phyloP scores from a whole-genome alignment of 164 flowering plant genomes.

The Platanus orientalis region DNA sequence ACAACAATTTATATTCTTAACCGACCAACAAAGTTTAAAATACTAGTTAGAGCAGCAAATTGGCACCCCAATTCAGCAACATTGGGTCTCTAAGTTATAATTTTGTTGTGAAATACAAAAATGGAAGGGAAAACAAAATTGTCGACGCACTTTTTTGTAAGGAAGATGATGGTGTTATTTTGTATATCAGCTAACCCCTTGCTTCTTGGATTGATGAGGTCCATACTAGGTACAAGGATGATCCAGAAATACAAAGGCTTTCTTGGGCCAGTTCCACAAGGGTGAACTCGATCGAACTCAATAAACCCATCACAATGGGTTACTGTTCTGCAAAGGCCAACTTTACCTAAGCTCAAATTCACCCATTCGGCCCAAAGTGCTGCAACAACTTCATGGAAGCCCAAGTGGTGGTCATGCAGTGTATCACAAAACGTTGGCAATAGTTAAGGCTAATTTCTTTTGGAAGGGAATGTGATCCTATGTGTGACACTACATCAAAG shows the following conservation, averaged over 20 bases:
- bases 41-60: not conserved
- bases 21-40: not conserved
- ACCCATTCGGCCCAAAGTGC: too few relatives aligned
- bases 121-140: not conserved
- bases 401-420: not conserved
- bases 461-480: not conserved
- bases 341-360: too few relatives aligned
- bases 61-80: not conserved
- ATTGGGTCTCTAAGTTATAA: not conserved
- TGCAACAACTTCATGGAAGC: too few relatives aligned
- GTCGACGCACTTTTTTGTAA: not conserved
- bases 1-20: not conserved
- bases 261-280: too few relatives aligned
- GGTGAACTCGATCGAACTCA: too few relatives aligned
- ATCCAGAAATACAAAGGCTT: too few relatives aligned
- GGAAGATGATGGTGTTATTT: not conserved
- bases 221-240: too few relatives aligned
- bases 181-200: too few relatives aligned
- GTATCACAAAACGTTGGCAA: not conserved
- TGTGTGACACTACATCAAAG: not conserved
- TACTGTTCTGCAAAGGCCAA: too few relatives aligned
- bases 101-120: not conserved
- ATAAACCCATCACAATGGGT: too few relatives aligned
- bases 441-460: not conserved
- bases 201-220: too few relatives aligned